phyloP scores from a whole-genome alignment of 2,329 filamentous ascomycete species.

The Nemania abortiva region DNA sequence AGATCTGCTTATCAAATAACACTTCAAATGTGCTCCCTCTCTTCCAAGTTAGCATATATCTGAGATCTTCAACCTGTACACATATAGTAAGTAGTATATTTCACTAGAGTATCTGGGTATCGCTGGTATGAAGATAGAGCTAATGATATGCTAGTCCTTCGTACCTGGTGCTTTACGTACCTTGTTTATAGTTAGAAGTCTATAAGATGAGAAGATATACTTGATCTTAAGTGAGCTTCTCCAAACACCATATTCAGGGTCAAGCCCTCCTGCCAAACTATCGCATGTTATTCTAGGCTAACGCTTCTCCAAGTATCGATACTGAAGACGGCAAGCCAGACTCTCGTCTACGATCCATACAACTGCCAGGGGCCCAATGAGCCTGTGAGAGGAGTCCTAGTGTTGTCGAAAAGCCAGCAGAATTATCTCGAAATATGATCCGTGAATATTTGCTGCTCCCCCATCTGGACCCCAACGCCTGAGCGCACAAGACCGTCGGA shows the following conservation, averaged over 20 bases:
- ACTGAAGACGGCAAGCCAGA: background rate
- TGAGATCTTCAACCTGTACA: conserved; percentile 13
- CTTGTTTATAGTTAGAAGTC: too few relatives aligned
- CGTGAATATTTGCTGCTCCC: background rate
- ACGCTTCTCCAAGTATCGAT: background rate
- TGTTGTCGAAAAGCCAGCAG: background rate
- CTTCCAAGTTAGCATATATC: conserved; percentile 35
- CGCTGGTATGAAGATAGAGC: background rate
- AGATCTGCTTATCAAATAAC: background rate
- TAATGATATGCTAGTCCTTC: background rate
- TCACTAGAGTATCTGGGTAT: background rate
- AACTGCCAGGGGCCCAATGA: background rate
- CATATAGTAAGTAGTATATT: background rate
- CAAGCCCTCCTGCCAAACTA: background rate
- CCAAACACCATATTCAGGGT: background rate
- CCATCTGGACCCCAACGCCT: background rate
- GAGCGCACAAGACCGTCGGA: too few relatives aligned
- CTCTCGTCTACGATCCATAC: background rate
- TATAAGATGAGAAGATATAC: too few relatives aligned
- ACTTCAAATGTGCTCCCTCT: conserved; percentile 38
- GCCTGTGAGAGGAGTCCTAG: background rate
- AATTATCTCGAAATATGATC: background rate
- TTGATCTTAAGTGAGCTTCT: too few relatives aligned
- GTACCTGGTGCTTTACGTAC: background rate
- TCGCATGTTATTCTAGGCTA: background rate